A percentile compares a stretch with the other conserved stretches of the same genome.
Evolutionary conservation across 192 early-diverging fungal genomes (phyloP).

Genomic region (Podila epicladia): DNA sequence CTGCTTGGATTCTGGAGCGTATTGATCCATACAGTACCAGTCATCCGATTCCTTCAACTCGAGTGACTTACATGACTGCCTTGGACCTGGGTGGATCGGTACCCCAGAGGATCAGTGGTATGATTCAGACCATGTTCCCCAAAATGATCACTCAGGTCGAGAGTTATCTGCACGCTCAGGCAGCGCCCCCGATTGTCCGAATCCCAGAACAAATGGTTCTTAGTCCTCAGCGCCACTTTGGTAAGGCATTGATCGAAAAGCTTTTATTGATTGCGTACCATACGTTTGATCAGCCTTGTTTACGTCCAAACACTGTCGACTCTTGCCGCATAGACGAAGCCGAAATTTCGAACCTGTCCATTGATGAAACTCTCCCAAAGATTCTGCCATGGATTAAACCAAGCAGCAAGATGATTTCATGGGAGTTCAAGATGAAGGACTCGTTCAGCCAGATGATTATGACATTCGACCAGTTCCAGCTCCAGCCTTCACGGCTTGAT

Average conservation of each 20-base stretch:
- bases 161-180: conserved; percentile 52
- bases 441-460: conserved; percentile 26
- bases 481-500: conserved; percentile 28
- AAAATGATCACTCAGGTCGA: conserved; percentile 58
- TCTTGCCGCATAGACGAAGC: conserved; percentile 1
- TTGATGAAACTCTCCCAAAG: neutral
- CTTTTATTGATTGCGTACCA: too few species aligned
- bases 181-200: conserved; percentile 52
- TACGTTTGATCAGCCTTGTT: too few species aligned
- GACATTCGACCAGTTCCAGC: conserved; percentile 43
- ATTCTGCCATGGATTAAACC: conserved; percentile 31
- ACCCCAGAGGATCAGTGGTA: conserved; percentile 56
- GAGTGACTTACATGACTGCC: conserved; percentile 57
- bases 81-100: conserved; percentile 58
- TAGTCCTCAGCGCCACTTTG: neutral
- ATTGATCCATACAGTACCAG: conserved; percentile 63
- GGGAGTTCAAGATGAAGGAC: conserved; percentile 43
- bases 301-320: neutral
- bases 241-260: conserved; percentile 4
- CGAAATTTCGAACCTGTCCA: neutral
- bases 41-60: conserved; percentile 63
- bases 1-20: conserved; percentile 62
- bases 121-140: conserved; percentile 52
- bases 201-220: conserved; percentile 31
- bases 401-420: conserved; percentile 17